Conservation (phyloP, 441 rosid genomes). For the Erodium trifolium region DNA sequence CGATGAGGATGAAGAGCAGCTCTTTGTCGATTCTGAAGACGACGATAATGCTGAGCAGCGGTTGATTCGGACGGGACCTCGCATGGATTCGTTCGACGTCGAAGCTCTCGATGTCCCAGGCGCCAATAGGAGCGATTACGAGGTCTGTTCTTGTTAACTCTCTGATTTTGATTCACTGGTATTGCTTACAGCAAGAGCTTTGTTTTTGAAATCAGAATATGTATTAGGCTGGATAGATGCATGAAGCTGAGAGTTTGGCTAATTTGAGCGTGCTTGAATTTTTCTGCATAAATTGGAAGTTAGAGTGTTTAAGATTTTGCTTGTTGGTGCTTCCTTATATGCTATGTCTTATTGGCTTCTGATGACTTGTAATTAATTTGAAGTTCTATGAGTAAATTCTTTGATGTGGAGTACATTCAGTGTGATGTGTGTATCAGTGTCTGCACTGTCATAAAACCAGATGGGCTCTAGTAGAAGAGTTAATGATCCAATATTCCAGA, state of each 20-base stretch:
- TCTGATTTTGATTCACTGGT: not conserved
- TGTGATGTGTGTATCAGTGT: not conserved
- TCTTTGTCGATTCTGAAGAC: slow-evolving; percentile 58
- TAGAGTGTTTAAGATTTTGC: not conserved
- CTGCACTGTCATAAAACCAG: too few species aligned
- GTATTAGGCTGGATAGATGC: too few species aligned
- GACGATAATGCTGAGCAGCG: slow-evolving; percentile 66
- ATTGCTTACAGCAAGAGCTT: not conserved
- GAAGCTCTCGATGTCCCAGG: slow-evolving; percentile 95
- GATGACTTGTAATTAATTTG: not conserved
- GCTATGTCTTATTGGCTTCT: not conserved
- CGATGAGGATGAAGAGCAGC: slow-evolving; percentile 20
- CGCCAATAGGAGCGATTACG: slow-evolving; percentile 58
- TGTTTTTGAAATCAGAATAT: too few species aligned
- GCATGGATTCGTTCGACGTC: slow-evolving; percentile 83
- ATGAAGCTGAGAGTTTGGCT: too few species aligned
- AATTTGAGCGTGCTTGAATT: too few species aligned
- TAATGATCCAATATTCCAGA: too few species aligned
- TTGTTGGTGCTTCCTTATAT: not conserved
- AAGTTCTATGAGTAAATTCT: not conserved
- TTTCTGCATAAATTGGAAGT: too few species aligned
- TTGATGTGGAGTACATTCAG: too few species aligned
- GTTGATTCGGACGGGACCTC: slow-evolving; percentile 81
- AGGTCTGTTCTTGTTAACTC: slow-evolving; percentile 29
- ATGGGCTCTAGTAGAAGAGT: too few species aligned